These are phyloP conservation scores for Eimeria maxima DNA, from an alignment of 169 alveolate species.

Conservation along the genomic window DNA sequence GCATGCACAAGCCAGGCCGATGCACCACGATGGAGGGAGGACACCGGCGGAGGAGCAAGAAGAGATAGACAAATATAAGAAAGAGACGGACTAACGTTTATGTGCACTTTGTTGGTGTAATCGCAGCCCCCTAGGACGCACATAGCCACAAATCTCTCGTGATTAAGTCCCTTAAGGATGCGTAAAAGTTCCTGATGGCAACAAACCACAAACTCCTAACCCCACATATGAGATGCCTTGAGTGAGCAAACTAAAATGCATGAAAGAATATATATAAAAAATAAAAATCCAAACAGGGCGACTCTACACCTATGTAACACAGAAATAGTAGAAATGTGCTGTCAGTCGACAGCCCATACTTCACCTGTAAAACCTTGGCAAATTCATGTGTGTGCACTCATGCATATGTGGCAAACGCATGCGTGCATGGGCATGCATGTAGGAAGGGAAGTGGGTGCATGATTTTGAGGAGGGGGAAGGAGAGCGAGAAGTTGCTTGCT, in stretches of 20 bases:
- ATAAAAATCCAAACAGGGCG: no score
- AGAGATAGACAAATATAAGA: neutral
- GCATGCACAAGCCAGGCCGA: neutral
- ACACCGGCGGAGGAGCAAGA: neutral
- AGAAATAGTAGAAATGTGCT: neutral
- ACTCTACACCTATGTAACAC: no score
- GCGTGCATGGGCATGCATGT: neutral
- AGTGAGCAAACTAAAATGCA: neutral
- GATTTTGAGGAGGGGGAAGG: neutral
- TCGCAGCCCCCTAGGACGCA: constrained; percentile 85
- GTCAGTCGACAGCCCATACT: neutral
- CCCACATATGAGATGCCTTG: neutral
- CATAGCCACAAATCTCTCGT: constrained; percentile 79
- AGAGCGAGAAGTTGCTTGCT: neutral
- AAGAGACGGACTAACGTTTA: constrained; percentile 47
- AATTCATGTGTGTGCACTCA: neutral
- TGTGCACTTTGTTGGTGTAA: constrained; percentile 81
- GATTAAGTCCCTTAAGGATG: constrained; percentile 40
- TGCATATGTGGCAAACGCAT: neutral
- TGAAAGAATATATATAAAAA: neutral
- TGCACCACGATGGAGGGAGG: neutral
- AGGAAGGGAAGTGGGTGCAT: neutral
- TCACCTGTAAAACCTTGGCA: neutral
- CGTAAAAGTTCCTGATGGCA: constrained; percentile 57
- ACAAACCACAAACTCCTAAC: neutral